These are phyloP conservation scores for Botrytis hyacinthi DNA, from an alignment of 2,329 filamentous ascomycete species.

Conservation along the genomic window DNA sequence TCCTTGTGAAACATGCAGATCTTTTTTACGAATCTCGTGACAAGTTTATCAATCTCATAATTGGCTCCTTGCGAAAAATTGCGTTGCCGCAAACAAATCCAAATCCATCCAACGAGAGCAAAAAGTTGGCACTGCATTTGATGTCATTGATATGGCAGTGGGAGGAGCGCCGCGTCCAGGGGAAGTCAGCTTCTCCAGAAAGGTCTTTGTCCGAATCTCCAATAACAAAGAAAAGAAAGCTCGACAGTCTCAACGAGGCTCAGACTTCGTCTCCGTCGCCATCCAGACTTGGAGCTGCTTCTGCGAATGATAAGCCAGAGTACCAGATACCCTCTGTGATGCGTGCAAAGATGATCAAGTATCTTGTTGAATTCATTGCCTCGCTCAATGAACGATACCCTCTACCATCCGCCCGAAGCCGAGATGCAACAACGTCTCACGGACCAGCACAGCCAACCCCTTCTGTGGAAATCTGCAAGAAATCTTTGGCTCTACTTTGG, in stretches of 20 bases:
- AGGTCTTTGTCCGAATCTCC: conserved; percentile 65
- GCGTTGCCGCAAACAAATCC: conserved; percentile 72
- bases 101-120: conserved; percentile 84
- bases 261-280: conserved; percentile 55
- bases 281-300: conserved; percentile 41
- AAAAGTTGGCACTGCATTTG: conserved; percentile 85
- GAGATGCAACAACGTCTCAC: conserved; percentile 49
- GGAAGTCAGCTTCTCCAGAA: conserved; percentile 45
- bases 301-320: conserved; percentile 55
- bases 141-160: conserved; percentile 90
- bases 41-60: conserved; percentile 84
- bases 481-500: conserved; percentile 75
- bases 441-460: conserved; percentile 51
- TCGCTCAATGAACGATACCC: conserved; percentile 83
- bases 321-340: conserved; percentile 66
- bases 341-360: conserved; percentile 83
- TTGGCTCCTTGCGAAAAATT: conserved; percentile 84
- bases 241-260: conserved; percentile 56
- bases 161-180: conserved; percentile 79
- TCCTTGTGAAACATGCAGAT: conserved; percentile 86
- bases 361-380: conserved; percentile 92
- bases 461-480: conserved; percentile 78
- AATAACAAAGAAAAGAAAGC: conserved; percentile 69
- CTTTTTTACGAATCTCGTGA: conserved; percentile 95
- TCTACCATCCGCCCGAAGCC: conserved; percentile 66